phyloP scores from a whole-genome alignment of 140 eudicot genomes.

The Anethum foeniculum region DNA sequence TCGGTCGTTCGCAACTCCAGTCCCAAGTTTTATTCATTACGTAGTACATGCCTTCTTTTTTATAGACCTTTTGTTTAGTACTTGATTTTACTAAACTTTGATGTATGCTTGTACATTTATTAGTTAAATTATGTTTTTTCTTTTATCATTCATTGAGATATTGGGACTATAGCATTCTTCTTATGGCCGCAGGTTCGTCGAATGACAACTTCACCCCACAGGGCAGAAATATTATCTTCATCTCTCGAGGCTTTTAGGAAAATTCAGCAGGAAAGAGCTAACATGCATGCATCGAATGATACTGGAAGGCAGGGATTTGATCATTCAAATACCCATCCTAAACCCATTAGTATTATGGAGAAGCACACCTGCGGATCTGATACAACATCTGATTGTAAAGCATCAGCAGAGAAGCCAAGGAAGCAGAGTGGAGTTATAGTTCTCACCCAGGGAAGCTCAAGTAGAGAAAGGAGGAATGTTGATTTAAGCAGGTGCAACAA shows the following conservation, averaged over 20 bases:
- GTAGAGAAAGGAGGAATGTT: slow-evolving; percentile 43
- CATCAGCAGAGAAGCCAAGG: slow-evolving; percentile 30
- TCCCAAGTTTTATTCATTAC: not conserved
- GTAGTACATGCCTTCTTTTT: not conserved
- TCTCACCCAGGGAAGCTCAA: slow-evolving; percentile 34
- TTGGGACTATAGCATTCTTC: slow-evolving; percentile 1
- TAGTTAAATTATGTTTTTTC: not conserved
- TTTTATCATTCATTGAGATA: not conserved
- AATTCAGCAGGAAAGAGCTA: slow-evolving; percentile 75
- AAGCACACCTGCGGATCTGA: slow-evolving; percentile 26
- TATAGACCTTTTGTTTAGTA: not conserved
- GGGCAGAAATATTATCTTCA: slow-evolving; percentile 96
- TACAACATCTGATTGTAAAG: slow-evolving; percentile 25
- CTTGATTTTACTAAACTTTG: not conserved
- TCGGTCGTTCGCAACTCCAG: not conserved
- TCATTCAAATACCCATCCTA: slow-evolving; percentile 20
- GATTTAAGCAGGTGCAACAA: slow-evolving; percentile 32
- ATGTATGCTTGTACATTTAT: not conserved
- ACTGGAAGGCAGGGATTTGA: slow-evolving; percentile 26
- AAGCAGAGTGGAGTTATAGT: slow-evolving; percentile 38
- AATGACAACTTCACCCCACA: slow-evolving; percentile 94
- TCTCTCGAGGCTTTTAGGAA: slow-evolving; percentile 93
- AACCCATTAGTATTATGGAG: slow-evolving; percentile 21
- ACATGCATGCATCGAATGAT: slow-evolving; percentile 30
- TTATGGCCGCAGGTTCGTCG: slow-evolving; percentile 71